phyloP scores from a whole-genome alignment of 2,329 filamentous ascomycete species.

The Paecilomyces dactylethromorphus region DNA sequence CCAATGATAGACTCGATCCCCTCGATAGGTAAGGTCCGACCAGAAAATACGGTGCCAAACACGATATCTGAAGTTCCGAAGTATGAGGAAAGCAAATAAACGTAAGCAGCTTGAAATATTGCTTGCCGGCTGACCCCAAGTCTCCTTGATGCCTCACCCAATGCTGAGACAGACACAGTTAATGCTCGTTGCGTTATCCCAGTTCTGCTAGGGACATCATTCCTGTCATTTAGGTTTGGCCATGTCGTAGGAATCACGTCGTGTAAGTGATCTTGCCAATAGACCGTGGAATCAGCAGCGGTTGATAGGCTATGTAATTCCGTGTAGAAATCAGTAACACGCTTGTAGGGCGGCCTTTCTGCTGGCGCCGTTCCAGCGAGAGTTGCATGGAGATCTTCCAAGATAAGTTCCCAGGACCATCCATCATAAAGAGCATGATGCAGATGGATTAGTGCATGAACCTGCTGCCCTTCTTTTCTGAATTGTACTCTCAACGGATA shows the following conservation, averaged over 20 bases:
- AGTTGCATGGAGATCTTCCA: constrained; percentile 57
- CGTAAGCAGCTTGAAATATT: constrained; percentile 67
- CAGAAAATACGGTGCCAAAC: constrained; percentile 76
- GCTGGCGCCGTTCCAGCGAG: constrained; percentile 29
- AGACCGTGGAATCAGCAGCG: constrained; percentile 45
- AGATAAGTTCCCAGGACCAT: constrained; percentile 77
- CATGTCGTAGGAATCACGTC: constrained; percentile 50
- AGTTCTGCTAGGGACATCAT: constrained; percentile 19
- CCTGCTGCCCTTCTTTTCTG: constrained; percentile 9
- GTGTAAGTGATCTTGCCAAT: constrained; percentile 64
- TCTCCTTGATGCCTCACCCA: constrained; percentile 31
- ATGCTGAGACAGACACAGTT: constrained; percentile 23
- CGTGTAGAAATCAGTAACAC: constrained; percentile 50
- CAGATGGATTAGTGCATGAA: constrained; percentile 48
- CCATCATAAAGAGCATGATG: constrained; percentile 88
- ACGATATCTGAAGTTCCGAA: constrained; percentile 59
- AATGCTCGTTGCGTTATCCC: constrained; percentile 22
- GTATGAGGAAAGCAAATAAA: constrained; percentile 60
- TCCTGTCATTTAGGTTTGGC: constrained; percentile 51
- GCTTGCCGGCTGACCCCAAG: constrained; percentile 58
- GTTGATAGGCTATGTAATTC: constrained; percentile 19
- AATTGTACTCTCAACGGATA: constrained; percentile 61
- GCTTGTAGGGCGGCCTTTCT: constrained; percentile 53
- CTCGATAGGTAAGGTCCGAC: constrained; percentile 64
- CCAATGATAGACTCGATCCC: constrained; percentile 69